phyloP scores from a whole-genome alignment of 768 basidiomycete species.

The Agaricus subrufescens region DNA sequence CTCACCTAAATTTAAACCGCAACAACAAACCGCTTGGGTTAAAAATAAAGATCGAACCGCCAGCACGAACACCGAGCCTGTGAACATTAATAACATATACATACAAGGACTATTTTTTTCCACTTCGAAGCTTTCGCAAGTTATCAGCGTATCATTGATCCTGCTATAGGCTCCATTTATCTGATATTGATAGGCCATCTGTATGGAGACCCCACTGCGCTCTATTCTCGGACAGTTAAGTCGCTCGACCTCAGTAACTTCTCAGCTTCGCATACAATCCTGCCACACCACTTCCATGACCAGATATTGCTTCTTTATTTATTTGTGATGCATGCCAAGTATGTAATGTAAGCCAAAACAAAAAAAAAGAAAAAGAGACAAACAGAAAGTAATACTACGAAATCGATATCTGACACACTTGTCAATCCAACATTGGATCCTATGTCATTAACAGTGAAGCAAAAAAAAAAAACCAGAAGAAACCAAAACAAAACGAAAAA shows the following conservation, averaged over 20 bases:
- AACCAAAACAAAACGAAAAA: neutral
- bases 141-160: neutral
- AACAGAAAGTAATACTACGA: neutral
- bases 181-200: neutral
- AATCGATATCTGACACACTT: neutral
- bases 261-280: neutral
- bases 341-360: neutral
- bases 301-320: conserved; percentile 1
- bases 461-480: neutral
- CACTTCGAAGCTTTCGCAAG: neutral
- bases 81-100: neutral
- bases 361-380: neutral
- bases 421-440: neutral
- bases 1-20: neutral
- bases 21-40: neutral
- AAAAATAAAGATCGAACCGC: neutral
- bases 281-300: neutral
- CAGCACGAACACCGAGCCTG: neutral
- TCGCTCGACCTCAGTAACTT: neutral
- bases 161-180: neutral
- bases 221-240: neutral
- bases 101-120: too few relatives aligned
- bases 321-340: neutral
- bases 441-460: neutral
- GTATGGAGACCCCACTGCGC: neutral